Percentiles rank a stretch among this genome's conserved stretches.
phyloP scores from a whole-genome alignment of 2,329 filamentous ascomycete species.

The Botryotinia convoluta region DNA sequence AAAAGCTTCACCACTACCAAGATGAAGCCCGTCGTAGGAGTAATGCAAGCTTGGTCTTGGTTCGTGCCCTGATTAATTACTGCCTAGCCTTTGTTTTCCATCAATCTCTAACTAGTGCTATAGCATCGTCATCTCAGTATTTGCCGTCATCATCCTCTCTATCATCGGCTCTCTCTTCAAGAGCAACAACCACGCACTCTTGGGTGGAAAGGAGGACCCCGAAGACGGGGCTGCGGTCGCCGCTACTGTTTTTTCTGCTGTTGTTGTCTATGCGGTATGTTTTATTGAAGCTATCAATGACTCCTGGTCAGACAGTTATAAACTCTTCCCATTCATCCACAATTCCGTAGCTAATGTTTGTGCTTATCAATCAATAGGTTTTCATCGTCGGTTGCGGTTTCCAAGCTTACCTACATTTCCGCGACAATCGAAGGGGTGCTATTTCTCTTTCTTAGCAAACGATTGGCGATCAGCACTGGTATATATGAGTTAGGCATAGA shows the following conservation, averaged over 20 bases:
- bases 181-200: slow-evolving; percentile 76
- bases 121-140: slow-evolving; percentile 70
- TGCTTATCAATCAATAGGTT: slow-evolving; percentile 49
- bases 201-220: slow-evolving; percentile 65
- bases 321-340: neutral
- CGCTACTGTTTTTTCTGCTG: slow-evolving; percentile 80
- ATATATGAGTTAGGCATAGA: slow-evolving; percentile 19
- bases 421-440: slow-evolving; percentile 77
- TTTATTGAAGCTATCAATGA: slow-evolving; percentile 12
- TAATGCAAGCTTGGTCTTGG: slow-evolving; percentile 95
- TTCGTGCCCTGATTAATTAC: slow-evolving; percentile 46
- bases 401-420: slow-evolving; percentile 81
- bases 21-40: slow-evolving; percentile 94
- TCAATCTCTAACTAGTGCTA: slow-evolving; percentile 17
- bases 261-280: slow-evolving; percentile 85
- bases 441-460: slow-evolving; percentile 62
- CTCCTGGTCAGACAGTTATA: neutral
- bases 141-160: slow-evolving; percentile 65
- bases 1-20: slow-evolving; percentile 21
- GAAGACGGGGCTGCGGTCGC: slow-evolving; percentile 73
- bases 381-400: slow-evolving; percentile 91
- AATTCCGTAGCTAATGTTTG: neutral
- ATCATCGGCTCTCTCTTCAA: slow-evolving; percentile 70
- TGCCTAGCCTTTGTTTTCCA: slow-evolving; percentile 8
- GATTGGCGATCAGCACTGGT: slow-evolving; percentile 10